Evolutionary conservation across 2,329 filamentous ascomycete genomes (phyloP), one percentile per base, ranked within the genome.

Genomic region (Colletotrichum tropicicola): DNA sequence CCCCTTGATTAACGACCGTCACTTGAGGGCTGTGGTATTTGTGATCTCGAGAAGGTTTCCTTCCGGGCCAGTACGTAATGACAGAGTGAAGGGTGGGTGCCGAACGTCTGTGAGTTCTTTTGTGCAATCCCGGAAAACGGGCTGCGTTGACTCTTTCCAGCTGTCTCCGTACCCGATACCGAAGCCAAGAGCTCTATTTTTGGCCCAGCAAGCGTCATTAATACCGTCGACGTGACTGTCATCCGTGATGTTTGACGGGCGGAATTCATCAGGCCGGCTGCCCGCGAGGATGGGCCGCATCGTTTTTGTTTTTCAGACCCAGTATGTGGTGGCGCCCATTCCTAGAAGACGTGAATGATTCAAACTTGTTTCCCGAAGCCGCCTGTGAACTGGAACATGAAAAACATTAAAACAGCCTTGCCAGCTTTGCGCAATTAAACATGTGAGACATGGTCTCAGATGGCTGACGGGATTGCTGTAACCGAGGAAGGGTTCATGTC

Each of bases 371-470:
- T n/a, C 35, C 15, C 12, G 21, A 49, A 17, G 19, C 47, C 17
- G 48, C 12, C 30, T 17, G 7, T 12, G 21, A 2, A 21, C 21
- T 44, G 35, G 28, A 51, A 64, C 8, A 59, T 43, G 56, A 23
- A 49, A 35, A 35, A 60, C 49, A 65, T 17, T 12, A 23, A 37
- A 23, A 13, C 43, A 44, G 43, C 27, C 49, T 23, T 37, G 35
- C 21, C 10, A 30, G 19, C 54, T 39, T 35, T 12, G 41, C 30
- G 49, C 28, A 61, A 65, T 65, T 45, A 61, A 51, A 65, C 57
- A 37, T 65, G 13, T 45, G 57, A 65, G 61, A 61, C 61, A 12
- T 15, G 10, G 61, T 61, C 49, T 65, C 49, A 51, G 28, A 13
- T 30, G 28, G 49, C 59, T 55, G 43, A 32, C 57, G 43, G 57